Evolutionary conservation across 208 protist species (phyloP).

Genomic region (Trypanosomatidae sp.): DNA sequence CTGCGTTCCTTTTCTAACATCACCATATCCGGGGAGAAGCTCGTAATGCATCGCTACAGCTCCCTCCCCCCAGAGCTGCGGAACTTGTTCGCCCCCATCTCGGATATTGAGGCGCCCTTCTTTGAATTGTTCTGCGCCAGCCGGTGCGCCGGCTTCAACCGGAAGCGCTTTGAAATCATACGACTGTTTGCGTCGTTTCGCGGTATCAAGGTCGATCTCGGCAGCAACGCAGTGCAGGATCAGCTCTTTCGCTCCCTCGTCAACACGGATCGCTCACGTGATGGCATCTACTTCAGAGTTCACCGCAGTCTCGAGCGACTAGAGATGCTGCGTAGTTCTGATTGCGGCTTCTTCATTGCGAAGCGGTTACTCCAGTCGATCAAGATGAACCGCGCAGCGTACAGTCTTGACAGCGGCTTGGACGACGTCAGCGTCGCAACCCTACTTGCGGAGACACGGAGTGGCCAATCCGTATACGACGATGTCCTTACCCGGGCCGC

Average conservation of each 20-base stretch:
- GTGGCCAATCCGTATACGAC: slow-evolving; percentile 70
- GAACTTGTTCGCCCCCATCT: slow-evolving; percentile 64
- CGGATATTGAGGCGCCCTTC: slow-evolving; percentile 43
- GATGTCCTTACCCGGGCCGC: slow-evolving; percentile 60
- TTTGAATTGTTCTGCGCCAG: slow-evolving; percentile 77
- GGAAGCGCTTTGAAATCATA: slow-evolving; percentile 66
- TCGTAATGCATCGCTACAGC: slow-evolving; percentile 35
- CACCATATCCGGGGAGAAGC: slow-evolving; percentile 19
- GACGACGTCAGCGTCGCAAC: slow-evolving; percentile 62
- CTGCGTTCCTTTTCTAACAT: slow-evolving; percentile 28
- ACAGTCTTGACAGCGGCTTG: slow-evolving; percentile 38
- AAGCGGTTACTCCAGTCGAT: slow-evolving; percentile 8
- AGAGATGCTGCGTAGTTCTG: slow-evolving; percentile 47
- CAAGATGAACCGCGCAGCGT: slow-evolving; percentile 36
- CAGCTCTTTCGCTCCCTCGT: slow-evolving; percentile 52
- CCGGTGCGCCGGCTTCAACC: slow-evolving; percentile 46
- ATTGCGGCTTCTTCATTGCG: slow-evolving; percentile 46
- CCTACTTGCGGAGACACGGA: slow-evolving; percentile 59
- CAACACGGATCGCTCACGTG: slow-evolving; percentile 50
- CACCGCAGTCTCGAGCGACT: slow-evolving; percentile 46
- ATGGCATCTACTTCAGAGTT: slow-evolving; percentile 59
- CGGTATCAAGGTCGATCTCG: slow-evolving; percentile 32
- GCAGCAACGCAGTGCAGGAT: slow-evolving; percentile 14
- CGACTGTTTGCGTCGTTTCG: slow-evolving; percentile 59
- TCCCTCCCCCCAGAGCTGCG: slow-evolving; percentile 30